A percentile compares a stretch with the other conserved stretches of the same genome.
Conservation (phyloP, 202 grass and related monocot species). For the Digitaria exilis region DNA sequence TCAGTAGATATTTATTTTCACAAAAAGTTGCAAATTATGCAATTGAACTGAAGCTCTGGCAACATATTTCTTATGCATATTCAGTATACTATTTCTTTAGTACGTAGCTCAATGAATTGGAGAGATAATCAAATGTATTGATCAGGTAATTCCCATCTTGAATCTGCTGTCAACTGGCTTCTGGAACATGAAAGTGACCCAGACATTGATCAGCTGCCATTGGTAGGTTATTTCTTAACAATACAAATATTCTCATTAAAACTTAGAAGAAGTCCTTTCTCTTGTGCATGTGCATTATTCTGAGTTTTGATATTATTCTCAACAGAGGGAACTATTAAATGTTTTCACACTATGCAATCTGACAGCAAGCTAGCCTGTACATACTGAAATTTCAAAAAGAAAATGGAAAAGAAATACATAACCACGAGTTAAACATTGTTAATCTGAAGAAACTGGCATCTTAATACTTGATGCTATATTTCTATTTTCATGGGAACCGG, state of each 20-base stretch:
- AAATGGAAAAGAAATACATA: too few relatives aligned
- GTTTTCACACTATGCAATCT: constrained; percentile 11
- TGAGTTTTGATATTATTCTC: constrained; percentile 8
- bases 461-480: constrained; percentile 8
- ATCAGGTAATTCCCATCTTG: constrained; percentile 78
- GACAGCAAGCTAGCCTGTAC: background rate
- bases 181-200: constrained; percentile 88
- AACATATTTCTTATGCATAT: constrained; percentile 12
- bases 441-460: constrained; percentile 26
- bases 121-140: constrained; percentile 40
- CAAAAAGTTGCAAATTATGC: constrained; percentile 18
- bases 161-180: constrained; percentile 85
- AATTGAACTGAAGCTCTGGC: constrained; percentile 5
- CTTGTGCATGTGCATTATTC: constrained; percentile 14
- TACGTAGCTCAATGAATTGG: constrained; percentile 18
- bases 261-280: constrained; percentile 18
- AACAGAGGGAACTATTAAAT: background rate
- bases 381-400: background rate
- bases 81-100: constrained; percentile 33
- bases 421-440: too few relatives aligned
- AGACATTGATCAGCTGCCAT: constrained; percentile 78
- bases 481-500: constrained; percentile 22
- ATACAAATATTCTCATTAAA: background rate
- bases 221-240: constrained; percentile 57
- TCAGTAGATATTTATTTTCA: constrained; percentile 13